phyloP scores from a whole-genome alignment of 169 alveolate species.

The Plasmodium relictum region DNA sequence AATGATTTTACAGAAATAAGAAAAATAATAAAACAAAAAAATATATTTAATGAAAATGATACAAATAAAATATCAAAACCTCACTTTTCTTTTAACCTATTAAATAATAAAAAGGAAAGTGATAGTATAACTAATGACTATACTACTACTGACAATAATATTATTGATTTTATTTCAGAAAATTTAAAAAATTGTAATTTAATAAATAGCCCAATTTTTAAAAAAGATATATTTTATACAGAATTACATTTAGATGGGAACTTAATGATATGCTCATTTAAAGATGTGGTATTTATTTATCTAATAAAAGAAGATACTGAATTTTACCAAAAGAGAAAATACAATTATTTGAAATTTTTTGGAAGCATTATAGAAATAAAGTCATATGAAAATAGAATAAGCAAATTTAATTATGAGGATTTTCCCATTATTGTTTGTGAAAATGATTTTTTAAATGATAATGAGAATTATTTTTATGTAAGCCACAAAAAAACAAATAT shows the following conservation, averaged over 20 bases:
- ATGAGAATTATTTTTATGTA: background rate
- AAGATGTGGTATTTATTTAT: background rate
- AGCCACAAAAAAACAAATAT: background rate
- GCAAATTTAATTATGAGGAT: background rate
- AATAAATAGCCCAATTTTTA: background rate
- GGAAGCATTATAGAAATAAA: background rate
- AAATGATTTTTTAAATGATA: background rate
- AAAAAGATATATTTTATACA: constrained; percentile 6
- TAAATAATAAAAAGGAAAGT: background rate
- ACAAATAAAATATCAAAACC: background rate
- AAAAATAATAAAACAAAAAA: background rate
- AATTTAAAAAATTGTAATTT: background rate
- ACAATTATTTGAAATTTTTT: background rate
- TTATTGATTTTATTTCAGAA: background rate
- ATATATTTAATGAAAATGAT: background rate
- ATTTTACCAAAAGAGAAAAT: background rate
- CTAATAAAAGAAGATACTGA: background rate
- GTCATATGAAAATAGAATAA: background rate
- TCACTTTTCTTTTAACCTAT: background rate
- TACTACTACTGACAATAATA: background rate
- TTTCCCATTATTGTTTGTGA: background rate
- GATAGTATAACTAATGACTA: background rate
- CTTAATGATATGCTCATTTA: constrained; percentile 2
- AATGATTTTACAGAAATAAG: background rate
- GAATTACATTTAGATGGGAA: background rate